Conservation (phyloP, 2,329 filamentous ascomycete genomes). For the Sodiomyces alkalinus region DNA sequence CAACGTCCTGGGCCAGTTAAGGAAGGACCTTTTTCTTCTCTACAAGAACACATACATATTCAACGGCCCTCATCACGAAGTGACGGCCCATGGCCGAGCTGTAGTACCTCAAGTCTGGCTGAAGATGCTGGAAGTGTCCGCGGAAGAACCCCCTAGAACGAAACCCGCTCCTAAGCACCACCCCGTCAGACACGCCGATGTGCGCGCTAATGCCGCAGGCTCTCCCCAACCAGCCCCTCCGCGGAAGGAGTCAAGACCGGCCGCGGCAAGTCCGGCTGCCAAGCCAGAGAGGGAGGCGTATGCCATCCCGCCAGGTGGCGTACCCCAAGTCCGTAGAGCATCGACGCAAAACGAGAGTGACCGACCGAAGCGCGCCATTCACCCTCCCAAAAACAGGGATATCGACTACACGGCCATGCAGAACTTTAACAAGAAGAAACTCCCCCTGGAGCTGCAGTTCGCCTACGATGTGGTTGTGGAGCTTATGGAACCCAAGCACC, state of each 20-base stretch:
- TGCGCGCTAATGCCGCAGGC: slow-evolving; percentile 22
- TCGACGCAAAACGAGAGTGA: slow-evolving; percentile 62
- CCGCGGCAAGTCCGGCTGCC: slow-evolving; percentile 8
- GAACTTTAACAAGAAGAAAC: slow-evolving; percentile 86
- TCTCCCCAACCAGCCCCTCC: slow-evolving; percentile 17
- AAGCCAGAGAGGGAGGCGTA: slow-evolving; percentile 35
- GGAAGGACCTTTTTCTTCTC: slow-evolving; percentile 61
- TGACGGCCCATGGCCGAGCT: slow-evolving; percentile 41
- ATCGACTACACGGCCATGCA: slow-evolving; percentile 65
- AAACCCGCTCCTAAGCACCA: slow-evolving; percentile 33
- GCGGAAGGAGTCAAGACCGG: slow-evolving; percentile 7
- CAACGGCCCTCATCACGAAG: slow-evolving; percentile 64
- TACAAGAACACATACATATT: slow-evolving; percentile 66
- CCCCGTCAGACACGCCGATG: slow-evolving; percentile 29
- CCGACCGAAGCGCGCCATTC: slow-evolving; percentile 84
- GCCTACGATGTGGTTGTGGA: slow-evolving; percentile 71
- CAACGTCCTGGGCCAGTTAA: slow-evolving; percentile 53
- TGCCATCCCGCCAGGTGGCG: slow-evolving; percentile 61
- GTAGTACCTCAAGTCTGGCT: slow-evolving; percentile 42
- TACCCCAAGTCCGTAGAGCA: slow-evolving; percentile 73
- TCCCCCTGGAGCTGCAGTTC: slow-evolving; percentile 78
- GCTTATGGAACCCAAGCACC: slow-evolving; percentile 59
- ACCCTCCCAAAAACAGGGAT: slow-evolving; percentile 80
- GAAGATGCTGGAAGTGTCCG: slow-evolving; percentile 26
- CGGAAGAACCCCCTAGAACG: slow-evolving; percentile 41